Conservation (phyloP, 2,329 filamentous ascomycete species). For the Thielaviopsis punctulata region DNA sequence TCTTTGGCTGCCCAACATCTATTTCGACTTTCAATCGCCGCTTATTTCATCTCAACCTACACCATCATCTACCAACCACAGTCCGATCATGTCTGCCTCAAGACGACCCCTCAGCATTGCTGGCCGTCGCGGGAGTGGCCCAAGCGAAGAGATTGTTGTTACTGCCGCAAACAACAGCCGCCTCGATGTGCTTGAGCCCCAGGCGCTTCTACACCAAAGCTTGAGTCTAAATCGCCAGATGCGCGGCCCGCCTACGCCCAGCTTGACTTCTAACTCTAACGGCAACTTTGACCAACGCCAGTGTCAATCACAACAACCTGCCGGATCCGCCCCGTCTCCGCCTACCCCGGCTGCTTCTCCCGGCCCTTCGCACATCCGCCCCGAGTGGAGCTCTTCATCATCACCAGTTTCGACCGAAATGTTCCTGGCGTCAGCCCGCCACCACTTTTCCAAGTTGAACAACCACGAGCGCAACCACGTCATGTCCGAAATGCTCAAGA, state of each 20-base stretch:
- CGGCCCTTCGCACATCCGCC: constrained; percentile 41
- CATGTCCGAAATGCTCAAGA: constrained; percentile 73
- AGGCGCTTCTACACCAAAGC: constrained; percentile 24
- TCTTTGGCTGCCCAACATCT: background rate
- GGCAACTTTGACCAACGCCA: constrained; percentile 39
- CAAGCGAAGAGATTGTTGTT: constrained; percentile 40
- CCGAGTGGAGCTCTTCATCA: constrained; percentile 52
- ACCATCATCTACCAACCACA: background rate
- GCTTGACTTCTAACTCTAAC: constrained; percentile 43
- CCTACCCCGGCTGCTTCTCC: constrained; percentile 50
- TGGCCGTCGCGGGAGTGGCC: constrained; percentile 40
- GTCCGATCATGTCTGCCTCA: constrained; percentile 24
- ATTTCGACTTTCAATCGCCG: background rate
- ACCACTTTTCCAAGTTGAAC: constrained; percentile 63
- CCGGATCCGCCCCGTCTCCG: constrained; percentile 44
- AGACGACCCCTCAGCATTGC: constrained; percentile 40
- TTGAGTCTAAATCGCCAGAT: constrained; percentile 38
- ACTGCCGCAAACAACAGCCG: constrained; percentile 25
- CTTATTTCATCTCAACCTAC: background rate
- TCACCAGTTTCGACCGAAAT: constrained; percentile 54
- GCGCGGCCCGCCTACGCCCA: constrained; percentile 46
- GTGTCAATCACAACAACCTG: constrained; percentile 23
- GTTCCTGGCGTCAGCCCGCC: constrained; percentile 61
- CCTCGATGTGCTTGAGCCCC: constrained; percentile 1
- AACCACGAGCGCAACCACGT: constrained; percentile 62